Base-by-base conservation (phyloP, 257 asterid species). In the Thymus quinquecostatus region DNA sequence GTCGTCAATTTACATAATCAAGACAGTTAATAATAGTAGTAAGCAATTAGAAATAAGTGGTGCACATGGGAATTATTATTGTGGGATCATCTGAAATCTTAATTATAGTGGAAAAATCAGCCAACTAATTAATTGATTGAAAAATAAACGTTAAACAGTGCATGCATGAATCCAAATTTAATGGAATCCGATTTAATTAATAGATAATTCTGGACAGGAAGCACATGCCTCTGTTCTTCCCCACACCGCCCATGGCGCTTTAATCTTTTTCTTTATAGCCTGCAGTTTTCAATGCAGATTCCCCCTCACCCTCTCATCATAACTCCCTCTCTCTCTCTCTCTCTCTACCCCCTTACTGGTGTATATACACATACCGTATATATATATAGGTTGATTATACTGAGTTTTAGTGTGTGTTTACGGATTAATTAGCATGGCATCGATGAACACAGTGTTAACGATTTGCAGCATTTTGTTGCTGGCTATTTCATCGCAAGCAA, bases 161-260 rank as follows among this genome's bases (percentile, higher is more conserved):
- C 68, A 62, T 41, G 53, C 32, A 57, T 32, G 62, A 57, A 57
- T 29, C 11, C 3, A 58, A 33, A 30, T 30, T 30, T 0, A 57
- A 6, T 5, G 45, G 54, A 44, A 41, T 43, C 66, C 9, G 49
- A 44, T 1, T 9, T 55, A 10, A 38, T 56, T 56, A 28, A 56
- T 61, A 2, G 30, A 28, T 64, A 58, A 36, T 40, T 32, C 21
- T 1, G 29, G 51, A 28, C n/a, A 7, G 57, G 71, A 21, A 8
- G 65, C 78, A 75, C 83, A 75, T 71, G 84, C 70, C 50, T 38
- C 3, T 70, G 78, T 70, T 50, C 74, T 61, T 64, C 32, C 71
- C 64, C 14, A 51, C 71, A 34, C 81, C 74, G 74, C 38, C 74
- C 70, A 76, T 44, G 74, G 66, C 81, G 60, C 69, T 66, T 56